Evolutionary conservation across 768 basidiomycete genomes (phyloP).

Genomic region (Mycena albidolilacea): DNA sequence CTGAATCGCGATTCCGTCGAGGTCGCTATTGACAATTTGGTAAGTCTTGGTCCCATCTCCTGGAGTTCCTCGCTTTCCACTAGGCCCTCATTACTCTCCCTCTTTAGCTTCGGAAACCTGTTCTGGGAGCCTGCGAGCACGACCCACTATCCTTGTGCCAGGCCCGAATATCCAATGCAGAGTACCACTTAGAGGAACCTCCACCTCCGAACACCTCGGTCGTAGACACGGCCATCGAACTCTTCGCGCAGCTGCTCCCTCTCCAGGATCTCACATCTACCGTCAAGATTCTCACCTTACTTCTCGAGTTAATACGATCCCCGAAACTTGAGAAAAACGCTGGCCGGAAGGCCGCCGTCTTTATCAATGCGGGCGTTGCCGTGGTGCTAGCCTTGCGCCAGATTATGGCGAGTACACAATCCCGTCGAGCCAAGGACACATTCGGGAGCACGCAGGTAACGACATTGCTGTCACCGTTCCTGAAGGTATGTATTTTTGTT

Average conservation of each 20-base stretch:
- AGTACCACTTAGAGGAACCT: constrained; percentile 68
- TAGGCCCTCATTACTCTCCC: constrained; percentile 5
- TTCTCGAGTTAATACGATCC: constrained; percentile 80
- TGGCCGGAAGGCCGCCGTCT: constrained; percentile 88
- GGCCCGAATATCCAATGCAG: constrained; percentile 57
- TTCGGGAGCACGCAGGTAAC: constrained; percentile 81
- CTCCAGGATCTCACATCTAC: constrained; percentile 78
- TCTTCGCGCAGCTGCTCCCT: constrained; percentile 86
- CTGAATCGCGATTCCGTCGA: constrained; percentile 87
- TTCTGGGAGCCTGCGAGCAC: constrained; percentile 89
- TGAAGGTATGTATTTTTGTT: constrained; percentile 73
- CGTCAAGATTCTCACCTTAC: constrained; percentile 66
- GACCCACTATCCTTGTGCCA: constrained; percentile 84
- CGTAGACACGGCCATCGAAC: constrained; percentile 90
- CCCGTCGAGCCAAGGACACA: constrained; percentile 74
- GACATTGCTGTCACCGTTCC: constrained; percentile 72
- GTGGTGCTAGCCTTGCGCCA: constrained; percentile 78
- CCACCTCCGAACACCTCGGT: constrained; percentile 86
- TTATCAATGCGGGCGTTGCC: constrained; percentile 81
- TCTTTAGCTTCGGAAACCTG: constrained; percentile 77
- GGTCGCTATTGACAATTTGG: constrained; percentile 82
- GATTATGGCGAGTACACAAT: constrained; percentile 61
- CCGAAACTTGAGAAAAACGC: constrained; percentile 89
- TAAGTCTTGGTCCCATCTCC: constrained; percentile 47
- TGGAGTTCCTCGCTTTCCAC: background rate